These are phyloP conservation scores for Pseudogymnoascus sp. DNA, from an alignment of 2,329 filamentous ascomycete species.

Conservation along the genomic window DNA sequence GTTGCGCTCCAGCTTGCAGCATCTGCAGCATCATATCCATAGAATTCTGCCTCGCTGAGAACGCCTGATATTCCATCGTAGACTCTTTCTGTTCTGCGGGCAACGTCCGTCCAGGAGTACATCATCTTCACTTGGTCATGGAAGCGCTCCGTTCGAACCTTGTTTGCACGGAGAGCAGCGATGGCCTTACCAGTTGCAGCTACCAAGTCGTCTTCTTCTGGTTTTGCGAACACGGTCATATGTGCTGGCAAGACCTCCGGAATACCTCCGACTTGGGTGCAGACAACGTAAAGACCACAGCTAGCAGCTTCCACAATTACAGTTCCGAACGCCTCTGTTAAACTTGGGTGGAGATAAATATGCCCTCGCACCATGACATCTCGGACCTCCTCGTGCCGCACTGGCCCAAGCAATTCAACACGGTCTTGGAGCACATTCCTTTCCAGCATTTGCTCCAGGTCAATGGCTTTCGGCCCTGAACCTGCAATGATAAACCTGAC, in stretches of 20 bases:
- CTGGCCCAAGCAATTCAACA: constrained; percentile 82
- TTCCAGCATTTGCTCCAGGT: constrained; percentile 97
- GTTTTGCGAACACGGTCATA: constrained; percentile 96
- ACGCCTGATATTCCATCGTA: constrained; percentile 87
- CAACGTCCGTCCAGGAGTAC: constrained; percentile 98
- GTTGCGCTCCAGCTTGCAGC: constrained; percentile 58
- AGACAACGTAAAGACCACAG: constrained; percentile 93
- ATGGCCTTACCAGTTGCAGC: constrained; percentile 85
- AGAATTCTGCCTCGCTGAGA: constrained; percentile 81
- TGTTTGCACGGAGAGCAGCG: constrained; percentile 72
- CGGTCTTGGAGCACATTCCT: constrained; percentile 88
- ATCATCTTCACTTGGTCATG: constrained; percentile 96
- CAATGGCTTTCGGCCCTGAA: constrained; percentile 91
- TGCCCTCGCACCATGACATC: constrained; percentile 97
- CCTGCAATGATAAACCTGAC: constrained; percentile 96
- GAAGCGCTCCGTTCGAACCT: constrained; percentile 84
- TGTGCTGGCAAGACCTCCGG: constrained; percentile 91
- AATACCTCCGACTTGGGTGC: constrained; percentile 91
- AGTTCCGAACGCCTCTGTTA: constrained; percentile 95
- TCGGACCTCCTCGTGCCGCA: constrained; percentile 91
- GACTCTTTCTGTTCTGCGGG: constrained; percentile 84
- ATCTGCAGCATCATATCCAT: constrained; percentile 65
- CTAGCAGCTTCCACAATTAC: constrained; percentile 96
- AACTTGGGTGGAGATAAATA: constrained; percentile 88
- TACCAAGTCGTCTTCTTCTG: constrained; percentile 92